Evolutionary conservation across 2,329 filamentous ascomycete species (phyloP).

Genomic region (Beauveria rudraprayagi): DNA sequence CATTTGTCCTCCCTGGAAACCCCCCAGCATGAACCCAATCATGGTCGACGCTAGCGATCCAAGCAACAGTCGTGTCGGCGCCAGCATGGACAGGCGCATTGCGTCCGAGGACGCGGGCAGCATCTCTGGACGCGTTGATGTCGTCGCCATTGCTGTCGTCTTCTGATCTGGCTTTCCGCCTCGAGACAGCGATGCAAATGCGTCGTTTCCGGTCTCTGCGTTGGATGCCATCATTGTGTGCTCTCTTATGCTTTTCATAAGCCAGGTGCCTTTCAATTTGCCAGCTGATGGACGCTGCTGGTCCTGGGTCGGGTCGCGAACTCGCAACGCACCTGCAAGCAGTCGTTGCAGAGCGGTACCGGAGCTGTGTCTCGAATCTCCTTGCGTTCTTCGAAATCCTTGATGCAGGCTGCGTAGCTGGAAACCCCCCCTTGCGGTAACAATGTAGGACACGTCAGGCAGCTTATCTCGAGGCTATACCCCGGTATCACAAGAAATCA

Average conservation of each 20-base stretch:
- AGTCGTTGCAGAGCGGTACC: background rate
- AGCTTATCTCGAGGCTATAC: background rate
- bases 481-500: background rate
- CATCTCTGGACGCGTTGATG: background rate
- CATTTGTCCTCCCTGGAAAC: slow-evolving; percentile 63
- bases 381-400: slow-evolving; percentile 15
- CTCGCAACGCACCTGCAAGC: background rate
- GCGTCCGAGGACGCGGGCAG: slow-evolving; percentile 6
- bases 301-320: background rate
- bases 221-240: background rate
- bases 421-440: background rate
- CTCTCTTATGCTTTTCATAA: background rate
- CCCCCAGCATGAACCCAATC: slow-evolving; percentile 63
- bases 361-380: background rate
- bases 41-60: slow-evolving; percentile 56
- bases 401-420: slow-evolving; percentile 17
- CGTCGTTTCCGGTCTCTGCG: background rate
- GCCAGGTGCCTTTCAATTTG: background rate
- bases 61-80: slow-evolving; percentile 56
- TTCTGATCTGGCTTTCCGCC: background rate
- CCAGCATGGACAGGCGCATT: slow-evolving; percentile 54
- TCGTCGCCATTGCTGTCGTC: background rate
- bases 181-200: background rate
- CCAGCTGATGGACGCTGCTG: background rate
- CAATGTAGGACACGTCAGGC: slow-evolving; percentile 1